These are phyloP conservation scores for Penicillium macrosclerotiorum DNA, from an alignment of 495 filamentous ascomycete species.

Conservation along the genomic window DNA sequence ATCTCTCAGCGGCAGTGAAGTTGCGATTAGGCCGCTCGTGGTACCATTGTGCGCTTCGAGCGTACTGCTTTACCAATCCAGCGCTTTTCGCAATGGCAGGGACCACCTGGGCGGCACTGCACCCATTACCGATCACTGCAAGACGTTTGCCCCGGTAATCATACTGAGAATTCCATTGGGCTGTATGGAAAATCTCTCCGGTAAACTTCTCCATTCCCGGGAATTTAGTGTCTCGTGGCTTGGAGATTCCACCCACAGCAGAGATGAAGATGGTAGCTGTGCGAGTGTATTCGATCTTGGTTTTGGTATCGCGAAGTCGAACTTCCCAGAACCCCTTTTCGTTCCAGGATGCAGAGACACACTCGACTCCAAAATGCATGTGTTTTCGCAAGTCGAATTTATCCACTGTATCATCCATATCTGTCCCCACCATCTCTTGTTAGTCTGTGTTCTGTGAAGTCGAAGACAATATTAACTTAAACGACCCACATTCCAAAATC, in stretches of 20 bases:
- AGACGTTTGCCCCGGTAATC: slow-evolving; percentile 41
- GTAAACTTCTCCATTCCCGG: slow-evolving; percentile 40
- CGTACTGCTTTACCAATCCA: slow-evolving; percentile 52
- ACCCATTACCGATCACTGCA: slow-evolving; percentile 53
- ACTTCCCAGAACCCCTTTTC: slow-evolving; percentile 25
- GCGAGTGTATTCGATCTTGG: slow-evolving; percentile 14
- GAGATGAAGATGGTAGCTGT: slow-evolving; percentile 39
- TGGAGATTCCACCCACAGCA: slow-evolving; percentile 48
- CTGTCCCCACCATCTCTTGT: not conserved
- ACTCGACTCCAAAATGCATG: slow-evolving; percentile 18
- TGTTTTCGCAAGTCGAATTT: slow-evolving; percentile 31
- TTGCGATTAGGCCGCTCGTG: slow-evolving; percentile 27
- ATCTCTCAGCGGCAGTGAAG: not conserved
- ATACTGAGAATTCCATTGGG: slow-evolving; percentile 39
- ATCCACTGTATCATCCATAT: slow-evolving; percentile 34
- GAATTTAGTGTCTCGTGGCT: slow-evolving; percentile 38
- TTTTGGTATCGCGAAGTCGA: slow-evolving; percentile 19
- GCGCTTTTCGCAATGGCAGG: slow-evolving; percentile 34
- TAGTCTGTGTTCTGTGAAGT: not conserved
- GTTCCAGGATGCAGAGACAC: slow-evolving; percentile 25
- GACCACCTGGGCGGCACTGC: slow-evolving; percentile 38
- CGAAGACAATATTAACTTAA: no score
- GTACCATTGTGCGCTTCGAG: slow-evolving; percentile 57
- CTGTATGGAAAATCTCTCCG: slow-evolving; percentile 47
- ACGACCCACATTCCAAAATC: slow-evolving; percentile 34